phyloP scores from a whole-genome alignment of 2,329 filamentous ascomycete genomes.

The Rosellinia necatrix region DNA sequence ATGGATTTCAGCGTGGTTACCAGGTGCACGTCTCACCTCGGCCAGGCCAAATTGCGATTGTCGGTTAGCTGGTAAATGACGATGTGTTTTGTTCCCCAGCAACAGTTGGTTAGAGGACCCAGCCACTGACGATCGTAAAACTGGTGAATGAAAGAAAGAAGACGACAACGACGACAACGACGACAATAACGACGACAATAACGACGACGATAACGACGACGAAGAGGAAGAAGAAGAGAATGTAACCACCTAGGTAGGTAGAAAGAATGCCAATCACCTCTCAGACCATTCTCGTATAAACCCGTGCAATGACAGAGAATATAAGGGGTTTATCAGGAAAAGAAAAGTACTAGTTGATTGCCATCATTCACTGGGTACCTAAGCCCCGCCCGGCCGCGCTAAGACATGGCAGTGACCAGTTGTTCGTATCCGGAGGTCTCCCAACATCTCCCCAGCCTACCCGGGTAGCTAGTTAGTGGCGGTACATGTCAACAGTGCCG shows the following conservation, averaged over 20 bases:
- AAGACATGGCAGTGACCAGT: too few relatives aligned
- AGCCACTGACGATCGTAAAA: conserved; percentile 10
- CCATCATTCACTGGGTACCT: not conserved
- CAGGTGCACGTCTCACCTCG: conserved; percentile 10
- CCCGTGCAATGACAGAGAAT: conserved; percentile 9
- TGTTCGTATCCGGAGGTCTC: too few relatives aligned
- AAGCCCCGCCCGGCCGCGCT: not conserved
- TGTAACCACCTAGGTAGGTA: not conserved
- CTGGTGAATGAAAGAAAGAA: too few relatives aligned
- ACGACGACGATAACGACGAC: conserved; percentile 6
- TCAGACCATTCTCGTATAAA: conserved; percentile 13
- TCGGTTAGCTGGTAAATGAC: conserved; percentile 20
- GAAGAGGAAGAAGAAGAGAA: not conserved
- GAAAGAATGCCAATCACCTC: conserved; percentile 25
- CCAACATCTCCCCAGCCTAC: too few relatives aligned
- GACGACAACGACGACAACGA: too few relatives aligned
- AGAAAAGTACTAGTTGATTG: conserved; percentile 5
- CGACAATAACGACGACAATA: too few relatives aligned
- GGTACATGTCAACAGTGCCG: too few relatives aligned
- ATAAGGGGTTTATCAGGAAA: conserved; percentile 30
- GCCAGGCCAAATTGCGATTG: conserved; percentile 19
- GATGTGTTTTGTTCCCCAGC: conserved; percentile 18
- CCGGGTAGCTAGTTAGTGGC: too few relatives aligned
- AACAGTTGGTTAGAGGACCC: conserved; percentile 7
- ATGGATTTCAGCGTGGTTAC: not conserved